These are phyloP conservation scores for Tylopilus rubrobrunneus DNA, from an alignment of 768 basidiomycete genomes.

Conservation along the genomic window DNA sequence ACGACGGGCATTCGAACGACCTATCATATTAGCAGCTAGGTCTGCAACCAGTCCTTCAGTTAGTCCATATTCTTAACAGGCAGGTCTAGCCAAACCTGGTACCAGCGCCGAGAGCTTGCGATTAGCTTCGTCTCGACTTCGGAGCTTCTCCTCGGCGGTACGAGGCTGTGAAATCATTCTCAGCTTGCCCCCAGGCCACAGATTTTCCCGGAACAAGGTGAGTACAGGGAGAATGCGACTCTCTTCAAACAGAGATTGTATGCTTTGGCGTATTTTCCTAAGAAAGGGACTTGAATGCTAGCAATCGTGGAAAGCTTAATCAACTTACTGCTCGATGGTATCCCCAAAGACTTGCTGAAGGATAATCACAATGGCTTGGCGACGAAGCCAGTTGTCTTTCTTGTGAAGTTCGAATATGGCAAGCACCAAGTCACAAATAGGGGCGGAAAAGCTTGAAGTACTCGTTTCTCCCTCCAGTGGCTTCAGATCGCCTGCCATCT, in stretches of 20 bases:
- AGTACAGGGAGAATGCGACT: conserved; percentile 66
- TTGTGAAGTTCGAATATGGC: conserved; percentile 94
- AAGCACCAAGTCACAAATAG: conserved; percentile 90
- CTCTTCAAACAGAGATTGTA: conserved; percentile 63
- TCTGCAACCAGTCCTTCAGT: conserved; percentile 44
- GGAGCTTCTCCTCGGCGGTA: conserved; percentile 73
- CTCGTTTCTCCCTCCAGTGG: conserved; percentile 86
- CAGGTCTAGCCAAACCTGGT: conserved; percentile 56
- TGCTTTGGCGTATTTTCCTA: conserved; percentile 85
- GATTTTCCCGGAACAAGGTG: conserved; percentile 58
- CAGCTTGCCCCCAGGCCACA: conserved; percentile 86
- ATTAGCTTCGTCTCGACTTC: conserved; percentile 83
- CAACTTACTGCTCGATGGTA: conserved; percentile 85
- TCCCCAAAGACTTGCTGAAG: conserved; percentile 93
- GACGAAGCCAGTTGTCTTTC: conserved; percentile 93
- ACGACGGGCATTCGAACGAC: conserved; percentile 89
- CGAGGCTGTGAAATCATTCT: conserved; percentile 60
- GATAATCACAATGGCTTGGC: conserved; percentile 95
- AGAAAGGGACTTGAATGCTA: conserved; percentile 2
- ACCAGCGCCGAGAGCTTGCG: conserved; percentile 87
- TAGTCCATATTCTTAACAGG: background rate
- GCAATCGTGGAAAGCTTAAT: background rate
- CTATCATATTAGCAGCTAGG: conserved; percentile 95
- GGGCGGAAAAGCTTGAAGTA: conserved; percentile 83
- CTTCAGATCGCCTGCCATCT: conserved; percentile 73